These are phyloP conservation scores for Mixia osmundae DNA, from an alignment of 1,284 basidiomycete genomes.

Conservation along the genomic window DNA sequence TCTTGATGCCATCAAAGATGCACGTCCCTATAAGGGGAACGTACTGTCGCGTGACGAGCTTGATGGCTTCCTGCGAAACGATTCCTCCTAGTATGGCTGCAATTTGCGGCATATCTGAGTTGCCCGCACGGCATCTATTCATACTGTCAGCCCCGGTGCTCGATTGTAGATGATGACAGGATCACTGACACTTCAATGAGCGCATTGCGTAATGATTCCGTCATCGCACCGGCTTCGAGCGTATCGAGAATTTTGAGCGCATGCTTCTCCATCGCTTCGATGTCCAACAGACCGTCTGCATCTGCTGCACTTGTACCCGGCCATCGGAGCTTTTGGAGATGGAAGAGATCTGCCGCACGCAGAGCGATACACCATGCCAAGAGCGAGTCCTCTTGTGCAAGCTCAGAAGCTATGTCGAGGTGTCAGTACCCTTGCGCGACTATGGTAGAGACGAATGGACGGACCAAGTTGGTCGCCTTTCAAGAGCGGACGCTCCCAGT, in stretches of 20 bases:
- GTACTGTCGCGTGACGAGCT: slow-evolving; percentile 91
- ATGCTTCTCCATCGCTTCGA: slow-evolving; percentile 6
- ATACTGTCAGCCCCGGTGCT: not conserved
- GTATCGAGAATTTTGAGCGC: not conserved
- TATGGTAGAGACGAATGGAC: no score
- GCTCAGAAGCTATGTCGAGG: no score
- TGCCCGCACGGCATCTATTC: slow-evolving; percentile 5
- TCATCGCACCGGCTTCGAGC: no score
- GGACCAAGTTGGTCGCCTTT: no score
- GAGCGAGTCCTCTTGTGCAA: slow-evolving; percentile 13
- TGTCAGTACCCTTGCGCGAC: no score
- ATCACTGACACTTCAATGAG: slow-evolving; percentile 52
- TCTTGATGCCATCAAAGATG: slow-evolving; percentile 59
- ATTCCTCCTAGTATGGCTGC: slow-evolving; percentile 82
- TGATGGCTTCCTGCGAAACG: slow-evolving; percentile 93
- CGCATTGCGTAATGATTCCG: slow-evolving; percentile 37
- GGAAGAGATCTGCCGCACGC: slow-evolving; percentile 25
- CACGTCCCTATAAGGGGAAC: slow-evolving; percentile 70
- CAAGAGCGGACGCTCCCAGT: slow-evolving; percentile 28
- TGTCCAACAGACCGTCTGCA: slow-evolving; percentile 2
- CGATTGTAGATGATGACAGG: not conserved
- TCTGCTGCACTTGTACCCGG: slow-evolving; percentile 21
- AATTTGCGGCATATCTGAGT: slow-evolving; percentile 61
- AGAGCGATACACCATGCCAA: slow-evolving; percentile 22
- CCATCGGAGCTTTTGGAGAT: slow-evolving; percentile 21